Evolutionary conservation across 1,284 basidiomycete species (phyloP).

Genomic region (Uromyces viciae-fabae): DNA sequence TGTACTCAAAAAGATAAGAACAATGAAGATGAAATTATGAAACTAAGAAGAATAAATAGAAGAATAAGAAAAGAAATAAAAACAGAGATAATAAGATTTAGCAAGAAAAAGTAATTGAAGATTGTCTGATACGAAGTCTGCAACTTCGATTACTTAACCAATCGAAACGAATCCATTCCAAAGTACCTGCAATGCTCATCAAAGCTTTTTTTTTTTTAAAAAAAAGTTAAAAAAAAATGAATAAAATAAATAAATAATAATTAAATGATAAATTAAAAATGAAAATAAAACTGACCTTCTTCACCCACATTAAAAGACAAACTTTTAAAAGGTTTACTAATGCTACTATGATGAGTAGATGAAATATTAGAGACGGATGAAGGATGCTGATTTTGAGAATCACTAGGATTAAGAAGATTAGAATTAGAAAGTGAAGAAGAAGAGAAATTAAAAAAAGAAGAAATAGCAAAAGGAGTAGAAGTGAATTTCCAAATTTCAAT

Average conservation of each 20-base stretch:
- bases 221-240: background rate
- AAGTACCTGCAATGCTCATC: slow-evolving; percentile 67
- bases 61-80: no score
- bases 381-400: background rate
- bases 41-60: no score
- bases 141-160: slow-evolving; percentile 61
- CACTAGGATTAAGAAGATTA: background rate
- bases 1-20: no score
- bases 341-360: slow-evolving; percentile 5
- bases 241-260: slow-evolving; percentile 55
- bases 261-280: slow-evolving; percentile 17
- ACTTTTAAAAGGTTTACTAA: slow-evolving; percentile 70
- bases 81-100: no score
- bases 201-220: slow-evolving; percentile 54
- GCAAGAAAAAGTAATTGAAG: slow-evolving; percentile 43
- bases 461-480: slow-evolving; percentile 56
- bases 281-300: slow-evolving; percentile 53
- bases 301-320: slow-evolving; percentile 65
- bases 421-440: slow-evolving; percentile 50
- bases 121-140: slow-evolving; percentile 41
- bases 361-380: background rate
- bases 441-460: slow-evolving; percentile 60
- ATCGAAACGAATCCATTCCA: slow-evolving; percentile 72
- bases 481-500: slow-evolving; percentile 56
- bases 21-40: no score